Conservation (phyloP, 495 filamentous ascomycete species). For the Aspergillus nanangensis region DNA sequence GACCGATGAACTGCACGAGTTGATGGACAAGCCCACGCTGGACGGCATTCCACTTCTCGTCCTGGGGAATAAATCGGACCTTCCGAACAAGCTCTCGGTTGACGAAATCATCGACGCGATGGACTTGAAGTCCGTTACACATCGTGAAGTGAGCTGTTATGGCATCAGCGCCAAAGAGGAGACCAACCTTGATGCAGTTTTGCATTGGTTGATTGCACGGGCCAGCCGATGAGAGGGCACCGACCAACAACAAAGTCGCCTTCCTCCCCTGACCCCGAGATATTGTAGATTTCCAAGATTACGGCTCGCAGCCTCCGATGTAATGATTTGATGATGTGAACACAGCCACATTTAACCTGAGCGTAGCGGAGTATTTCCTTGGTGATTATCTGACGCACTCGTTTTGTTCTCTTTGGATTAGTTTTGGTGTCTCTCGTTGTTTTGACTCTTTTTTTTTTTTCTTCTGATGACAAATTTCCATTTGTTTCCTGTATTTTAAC, state of each 20-base stretch:
- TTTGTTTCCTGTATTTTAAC: too few relatives aligned
- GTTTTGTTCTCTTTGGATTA: neutral
- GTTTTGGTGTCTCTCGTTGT: constrained; percentile 1
- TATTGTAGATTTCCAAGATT: constrained; percentile 16
- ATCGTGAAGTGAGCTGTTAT: constrained; percentile 96
- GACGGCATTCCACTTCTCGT: constrained; percentile 93
- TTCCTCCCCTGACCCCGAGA: constrained; percentile 5
- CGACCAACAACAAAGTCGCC: too few relatives aligned
- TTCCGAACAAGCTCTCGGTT: constrained; percentile 80
- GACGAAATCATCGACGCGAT: constrained; percentile 93
- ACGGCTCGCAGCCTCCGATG: constrained; percentile 16
- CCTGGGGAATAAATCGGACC: constrained; percentile 94
- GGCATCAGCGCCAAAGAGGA: constrained; percentile 98
- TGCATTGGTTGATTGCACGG: constrained; percentile 93
- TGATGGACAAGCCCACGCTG: constrained; percentile 80
- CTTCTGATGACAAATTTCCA: too few relatives aligned
- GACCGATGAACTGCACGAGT: constrained; percentile 82
- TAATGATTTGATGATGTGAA: constrained; percentile 26
- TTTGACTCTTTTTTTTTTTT: constrained; percentile 5
- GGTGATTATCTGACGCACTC: too few relatives aligned
- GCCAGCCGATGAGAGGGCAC: constrained; percentile 48
- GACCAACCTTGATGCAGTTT: constrained; percentile 93
- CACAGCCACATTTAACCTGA: constrained; percentile 13
- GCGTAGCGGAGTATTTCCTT: constrained; percentile 2
- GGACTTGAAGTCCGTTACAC: constrained; percentile 82